These are phyloP conservation scores for apple (Malus domestica) DNA, from an alignment of 306 rosid genomes.

Conservation along the genomic window ASM211411v1 NC_041801.1:37183501-37184000, in stretches of 20 bases:
- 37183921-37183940: not conserved
- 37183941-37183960: not conserved
- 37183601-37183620: not conserved
- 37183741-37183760: slow-evolving; percentile 91
- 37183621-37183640: not conserved
- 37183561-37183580: slow-evolving; percentile 71
- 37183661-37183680: not conserved
- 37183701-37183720: slow-evolving; percentile 4
- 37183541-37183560: slow-evolving; percentile 75
- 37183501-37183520: slow-evolving; percentile 83
- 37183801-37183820: slow-evolving; percentile 98
- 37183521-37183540: slow-evolving; percentile 59
- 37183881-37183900: not conserved
- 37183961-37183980: not conserved
- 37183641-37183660: not conserved
- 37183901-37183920: not conserved
- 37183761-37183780: slow-evolving; percentile 97
- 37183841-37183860: not conserved
- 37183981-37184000: not conserved
- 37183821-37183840: slow-evolving; percentile 39
- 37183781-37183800: slow-evolving; percentile 99
- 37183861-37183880: not conserved
- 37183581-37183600: slow-evolving; percentile 46
- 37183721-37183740: slow-evolving; percentile 27
- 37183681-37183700: not conserved